Evolutionary conservation across 2,329 filamentous ascomycete species (phyloP).

Genomic region (Periconia macrospinosa): DNA sequence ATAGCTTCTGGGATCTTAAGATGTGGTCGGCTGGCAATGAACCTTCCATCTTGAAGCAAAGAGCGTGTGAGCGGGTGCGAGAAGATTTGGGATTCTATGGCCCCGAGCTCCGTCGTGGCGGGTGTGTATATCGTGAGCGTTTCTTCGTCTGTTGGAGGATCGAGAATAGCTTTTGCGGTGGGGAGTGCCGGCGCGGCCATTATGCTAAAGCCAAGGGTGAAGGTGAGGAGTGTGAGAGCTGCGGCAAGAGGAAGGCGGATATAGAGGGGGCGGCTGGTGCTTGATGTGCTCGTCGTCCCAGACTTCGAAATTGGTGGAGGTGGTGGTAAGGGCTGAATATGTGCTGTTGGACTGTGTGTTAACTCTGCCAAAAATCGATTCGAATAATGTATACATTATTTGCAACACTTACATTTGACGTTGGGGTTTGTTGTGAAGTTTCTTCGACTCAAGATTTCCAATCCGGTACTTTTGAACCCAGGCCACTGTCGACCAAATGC

Average conservation of each 20-base stretch:
- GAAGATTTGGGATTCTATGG: conserved; percentile 74
- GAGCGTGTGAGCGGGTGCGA: conserved; percentile 72
- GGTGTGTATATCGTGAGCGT: conserved; percentile 67
- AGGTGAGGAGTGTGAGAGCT: conserved; percentile 50
- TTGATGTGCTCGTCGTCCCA: neutral
- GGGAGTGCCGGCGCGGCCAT: conserved; percentile 56
- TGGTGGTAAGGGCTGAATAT: neutral
- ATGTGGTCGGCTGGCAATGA: conserved; percentile 79
- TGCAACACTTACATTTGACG: neutral
- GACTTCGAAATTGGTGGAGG: conserved; percentile 1
- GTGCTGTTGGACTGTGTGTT: neutral
- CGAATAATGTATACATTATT: too few species aligned
- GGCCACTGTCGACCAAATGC: neutral
- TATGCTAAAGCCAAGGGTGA: conserved; percentile 61
- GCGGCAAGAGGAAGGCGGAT: conserved; percentile 49
- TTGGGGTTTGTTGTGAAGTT: neutral
- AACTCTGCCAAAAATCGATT: neutral
- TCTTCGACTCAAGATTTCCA: neutral
- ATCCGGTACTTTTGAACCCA: neutral
- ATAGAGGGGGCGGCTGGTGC: conserved; percentile 22
- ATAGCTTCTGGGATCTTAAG: conserved; percentile 77
- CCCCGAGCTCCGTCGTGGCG: conserved; percentile 53
- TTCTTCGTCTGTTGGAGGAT: conserved; percentile 70
- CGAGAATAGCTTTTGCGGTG: conserved; percentile 52
- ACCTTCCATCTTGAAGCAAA: conserved; percentile 67